Evolutionary conservation across 495 filamentous ascomycete genomes (phyloP), one percentile per base, ranked within the genome.

Genomic region (Gamarada debralockiae): DNA sequence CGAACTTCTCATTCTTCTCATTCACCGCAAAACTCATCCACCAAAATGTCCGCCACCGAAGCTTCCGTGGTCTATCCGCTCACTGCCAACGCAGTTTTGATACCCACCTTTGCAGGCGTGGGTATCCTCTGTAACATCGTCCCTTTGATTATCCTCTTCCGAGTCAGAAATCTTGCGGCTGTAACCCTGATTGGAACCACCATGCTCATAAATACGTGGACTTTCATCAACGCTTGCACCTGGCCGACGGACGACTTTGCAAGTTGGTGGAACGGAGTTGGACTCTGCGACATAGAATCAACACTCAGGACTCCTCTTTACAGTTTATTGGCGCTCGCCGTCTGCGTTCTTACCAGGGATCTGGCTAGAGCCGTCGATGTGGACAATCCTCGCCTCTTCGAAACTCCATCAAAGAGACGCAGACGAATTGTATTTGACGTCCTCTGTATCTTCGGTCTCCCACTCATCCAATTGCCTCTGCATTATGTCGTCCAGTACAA

Each of bases 281-380:
- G 82, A 1, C 81, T 91, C 53, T 98, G 93, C 63, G 93, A 98
- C 67, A 64, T 97, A 22, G 78, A 95, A 65, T 75, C 80, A 45
- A 90, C 90, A 61, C 43, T 91, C 33, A 49, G 47, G 41, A 70
- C 50, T 31, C 61, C 69, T 17, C 68, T 84, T 51, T 75, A 84
- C 44, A 84, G 80, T 5, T 67, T 75, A 38, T 79, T 78, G 48
- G 74, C 87, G n/a, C 86, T 77, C 21, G 71, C 82, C 15, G 74
- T 89, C n/a, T 58, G 70, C 80, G 57, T 74, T 75, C 86, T 96
- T 56, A 85, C 95, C 65, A 80, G 83, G n/a, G 77, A 78, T 39
- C 76, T 98, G 9, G 85, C 89, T 31, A 61, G 61, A 31, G 81
- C 83, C 20, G 70, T 89, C 59, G 85, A 93, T 59, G 84, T 89